Conservation (phyloP, 495 filamentous ascomycete species). For the Talaromyces borbonicus region DNA sequence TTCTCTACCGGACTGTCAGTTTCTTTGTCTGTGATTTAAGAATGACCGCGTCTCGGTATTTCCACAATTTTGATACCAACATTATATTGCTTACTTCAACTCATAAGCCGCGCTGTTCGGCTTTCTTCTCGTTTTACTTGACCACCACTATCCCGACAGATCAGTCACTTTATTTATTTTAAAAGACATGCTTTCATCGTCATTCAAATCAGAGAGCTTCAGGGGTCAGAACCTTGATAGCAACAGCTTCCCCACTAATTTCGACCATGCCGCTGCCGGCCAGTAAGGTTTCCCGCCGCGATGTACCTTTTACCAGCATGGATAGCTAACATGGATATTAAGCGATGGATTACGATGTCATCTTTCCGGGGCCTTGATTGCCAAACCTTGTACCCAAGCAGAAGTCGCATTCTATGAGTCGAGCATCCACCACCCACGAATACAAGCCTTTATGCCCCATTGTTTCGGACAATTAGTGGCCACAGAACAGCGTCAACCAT, state of each 20-base stretch:
- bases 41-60: not conserved
- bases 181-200: slow-evolving; percentile 26
- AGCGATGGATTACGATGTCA: slow-evolving; percentile 91
- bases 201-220: slow-evolving; percentile 24
- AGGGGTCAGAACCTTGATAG: slow-evolving; percentile 31
- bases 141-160: not conserved
- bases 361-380: slow-evolving; percentile 70
- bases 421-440: slow-evolving; percentile 53
- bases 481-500: too few species aligned
- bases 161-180: not conserved
- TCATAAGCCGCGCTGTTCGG: not conserved
- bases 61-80: not conserved
- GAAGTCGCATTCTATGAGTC: slow-evolving; percentile 93
- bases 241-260: slow-evolving; percentile 52
- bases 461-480: slow-evolving; percentile 49
- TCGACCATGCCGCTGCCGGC: slow-evolving; percentile 79
- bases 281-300: slow-evolving; percentile 68
- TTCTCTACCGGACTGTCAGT: not conserved
- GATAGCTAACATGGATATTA: slow-evolving; percentile 2
- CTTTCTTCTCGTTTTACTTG: slow-evolving; percentile 16
- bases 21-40: slow-evolving; percentile 1
- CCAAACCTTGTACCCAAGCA: slow-evolving; percentile 83
- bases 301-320: not conserved
- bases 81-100: not conserved
- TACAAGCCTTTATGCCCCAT: slow-evolving; percentile 71